Conservation (phyloP, 345 rosid genomes). For the Melastoma malabathricum region DNA sequence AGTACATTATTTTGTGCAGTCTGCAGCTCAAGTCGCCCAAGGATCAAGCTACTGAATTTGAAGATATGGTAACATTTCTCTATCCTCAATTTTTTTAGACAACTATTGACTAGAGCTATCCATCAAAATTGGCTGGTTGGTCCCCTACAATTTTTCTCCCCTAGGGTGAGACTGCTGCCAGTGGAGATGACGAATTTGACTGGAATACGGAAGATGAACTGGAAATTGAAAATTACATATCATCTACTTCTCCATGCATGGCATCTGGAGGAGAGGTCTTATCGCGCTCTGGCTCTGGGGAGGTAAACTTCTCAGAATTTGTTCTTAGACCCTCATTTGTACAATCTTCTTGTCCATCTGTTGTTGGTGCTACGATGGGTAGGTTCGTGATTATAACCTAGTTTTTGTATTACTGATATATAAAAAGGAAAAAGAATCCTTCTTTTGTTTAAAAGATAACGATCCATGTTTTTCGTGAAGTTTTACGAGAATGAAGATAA, state of each 20-base stretch:
- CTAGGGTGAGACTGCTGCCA: conserved; percentile 25
- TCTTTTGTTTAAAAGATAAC: no score
- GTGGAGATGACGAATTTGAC: conserved; percentile 25
- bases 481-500: no score
- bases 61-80: conserved; percentile 1
- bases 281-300: conserved; percentile 11
- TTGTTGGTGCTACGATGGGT: no score
- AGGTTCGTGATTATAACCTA: no score
- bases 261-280: conserved; percentile 15
- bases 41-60: not conserved
- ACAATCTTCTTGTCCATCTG: no score
- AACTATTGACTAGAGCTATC: not conserved
- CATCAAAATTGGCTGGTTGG: not conserved
- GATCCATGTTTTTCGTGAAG: no score
- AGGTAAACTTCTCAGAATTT: conserved; percentile 12
- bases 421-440: no score
- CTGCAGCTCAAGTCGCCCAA: not conserved
- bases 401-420: no score
- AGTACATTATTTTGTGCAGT: no score
- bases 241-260: conserved; percentile 15
- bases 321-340: not conserved
- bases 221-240: conserved; percentile 31
- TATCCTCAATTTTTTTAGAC: not conserved
- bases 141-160: not conserved
- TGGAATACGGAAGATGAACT: conserved; percentile 67